These are phyloP conservation scores for Vachellia collinsii DNA, from an alignment of 306 rosid species.

Conservation along the genomic window DNA sequence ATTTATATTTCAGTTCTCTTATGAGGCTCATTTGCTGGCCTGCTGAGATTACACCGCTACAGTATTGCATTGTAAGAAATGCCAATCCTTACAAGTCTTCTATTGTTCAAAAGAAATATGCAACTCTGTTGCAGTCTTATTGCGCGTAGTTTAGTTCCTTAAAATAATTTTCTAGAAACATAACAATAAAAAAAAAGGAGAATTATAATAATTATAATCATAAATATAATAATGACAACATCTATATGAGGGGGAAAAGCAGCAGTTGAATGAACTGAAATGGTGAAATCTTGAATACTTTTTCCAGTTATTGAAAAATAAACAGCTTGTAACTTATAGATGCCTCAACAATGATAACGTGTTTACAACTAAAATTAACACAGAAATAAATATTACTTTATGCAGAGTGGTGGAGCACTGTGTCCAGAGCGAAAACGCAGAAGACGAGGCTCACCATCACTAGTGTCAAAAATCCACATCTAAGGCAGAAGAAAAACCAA, in stretches of 20 bases:
- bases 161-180: background rate
- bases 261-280: constrained; percentile 3
- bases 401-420: constrained; percentile 95
- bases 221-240: background rate
- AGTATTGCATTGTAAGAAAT: background rate
- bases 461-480: constrained; percentile 98
- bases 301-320: background rate
- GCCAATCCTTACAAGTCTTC: background rate
- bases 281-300: background rate
- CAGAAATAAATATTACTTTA: constrained; percentile 61
- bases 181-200: constrained; percentile 1
- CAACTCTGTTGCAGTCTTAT: background rate
- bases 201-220: background rate
- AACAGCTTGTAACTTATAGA: background rate
- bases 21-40: background rate
- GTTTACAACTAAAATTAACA: constrained; percentile 30
- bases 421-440: constrained; percentile 90
- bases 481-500: constrained; percentile 25
- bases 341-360: background rate
- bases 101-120: background rate
- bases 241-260: background rate
- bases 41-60: background rate
- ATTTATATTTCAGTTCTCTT: background rate
- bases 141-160: background rate
- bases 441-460: constrained; percentile 92